Conservation (phyloP, 768 basidiomycete genomes). For the Phaeotremella fagi region DNA sequence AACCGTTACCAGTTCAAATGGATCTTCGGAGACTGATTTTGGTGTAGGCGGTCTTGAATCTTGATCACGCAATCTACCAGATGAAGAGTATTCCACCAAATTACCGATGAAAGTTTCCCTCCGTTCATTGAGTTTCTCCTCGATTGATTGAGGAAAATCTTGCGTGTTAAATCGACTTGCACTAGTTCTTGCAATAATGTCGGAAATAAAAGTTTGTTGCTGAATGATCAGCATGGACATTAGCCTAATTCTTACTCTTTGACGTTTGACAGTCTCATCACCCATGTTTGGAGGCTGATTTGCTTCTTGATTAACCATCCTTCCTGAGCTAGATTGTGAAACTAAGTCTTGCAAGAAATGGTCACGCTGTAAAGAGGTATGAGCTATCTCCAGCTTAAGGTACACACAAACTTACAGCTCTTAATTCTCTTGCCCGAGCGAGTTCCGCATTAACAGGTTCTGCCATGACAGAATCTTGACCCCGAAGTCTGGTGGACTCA, state of each 20-base stretch:
- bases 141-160: conserved; percentile 14
- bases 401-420: conserved; percentile 21
- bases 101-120: conserved; percentile 71
- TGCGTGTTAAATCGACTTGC: conserved; percentile 16
- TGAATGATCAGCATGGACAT: neutral
- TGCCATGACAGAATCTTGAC: conserved; percentile 18
- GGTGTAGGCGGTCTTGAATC: conserved; percentile 59
- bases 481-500: conserved; percentile 11
- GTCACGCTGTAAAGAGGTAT: conserved; percentile 20
- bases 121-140: conserved; percentile 48
- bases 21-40: conserved; percentile 4
- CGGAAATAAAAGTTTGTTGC: conserved; percentile 10
- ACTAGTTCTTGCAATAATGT: conserved; percentile 9
- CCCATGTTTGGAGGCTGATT: neutral
- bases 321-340: conserved; percentile 19
- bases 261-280: neutral
- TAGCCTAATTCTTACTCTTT: conserved; percentile 8
- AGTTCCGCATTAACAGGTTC: conserved; percentile 18
- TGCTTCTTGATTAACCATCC: conserved; percentile 31
- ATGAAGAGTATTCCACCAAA: conserved; percentile 64
- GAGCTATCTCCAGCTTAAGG: too few relatives aligned
- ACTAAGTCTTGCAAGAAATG: conserved; percentile 26
- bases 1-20: conserved; percentile 31
- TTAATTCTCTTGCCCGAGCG: conserved; percentile 28
- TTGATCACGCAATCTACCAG: conserved; percentile 71